These are phyloP conservation scores for Xylaria venustula DNA, from an alignment of 495 filamentous ascomycete genomes.

Conservation along the genomic window DNA sequence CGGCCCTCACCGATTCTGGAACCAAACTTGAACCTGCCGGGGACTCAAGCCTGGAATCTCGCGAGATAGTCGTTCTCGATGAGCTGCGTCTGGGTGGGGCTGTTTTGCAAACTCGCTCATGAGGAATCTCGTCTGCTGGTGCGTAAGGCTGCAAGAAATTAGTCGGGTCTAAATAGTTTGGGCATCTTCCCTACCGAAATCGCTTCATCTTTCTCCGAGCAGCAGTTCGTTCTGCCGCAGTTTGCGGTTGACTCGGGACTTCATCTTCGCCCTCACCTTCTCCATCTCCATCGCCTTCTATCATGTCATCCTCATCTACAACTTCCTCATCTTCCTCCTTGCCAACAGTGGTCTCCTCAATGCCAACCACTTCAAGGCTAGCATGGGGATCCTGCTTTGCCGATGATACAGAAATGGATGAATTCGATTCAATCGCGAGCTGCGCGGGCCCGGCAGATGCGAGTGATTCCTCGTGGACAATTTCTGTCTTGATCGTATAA, in stretches of 20 bases:
- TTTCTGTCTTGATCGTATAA: constrained; percentile 41
- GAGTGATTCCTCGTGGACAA: constrained; percentile 44
- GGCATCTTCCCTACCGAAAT: constrained; percentile 65
- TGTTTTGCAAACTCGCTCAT: constrained; percentile 98
- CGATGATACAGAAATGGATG: constrained; percentile 42
- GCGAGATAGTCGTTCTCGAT: constrained; percentile 82
- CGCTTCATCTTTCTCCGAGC: constrained; percentile 95
- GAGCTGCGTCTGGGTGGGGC: constrained; percentile 90
- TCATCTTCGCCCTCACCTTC: constrained; percentile 46
- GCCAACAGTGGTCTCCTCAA: constrained; percentile 42
- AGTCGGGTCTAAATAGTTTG: constrained; percentile 5
- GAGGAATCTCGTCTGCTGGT: constrained; percentile 93
- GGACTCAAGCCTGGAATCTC: constrained; percentile 94
- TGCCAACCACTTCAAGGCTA: constrained; percentile 26
- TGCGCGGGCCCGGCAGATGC: constrained; percentile 40
- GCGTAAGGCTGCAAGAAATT: constrained; percentile 68
- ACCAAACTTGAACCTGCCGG: constrained; percentile 97
- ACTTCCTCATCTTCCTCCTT: constrained; percentile 59
- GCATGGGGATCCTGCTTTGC: constrained; percentile 35
- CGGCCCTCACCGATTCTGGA: constrained; percentile 74
- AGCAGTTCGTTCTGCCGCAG: constrained; percentile 67
- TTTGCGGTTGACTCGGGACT: constrained; percentile 49
- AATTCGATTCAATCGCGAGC: constrained; percentile 38
- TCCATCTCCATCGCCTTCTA: constrained; percentile 46
- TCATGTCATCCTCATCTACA: constrained; percentile 49